Evolutionary conservation across 202 grass and related monocot genomes (phyloP), one percentile per base, ranked within the genome.

Genomic region (Saccharum hybrid): DNA sequence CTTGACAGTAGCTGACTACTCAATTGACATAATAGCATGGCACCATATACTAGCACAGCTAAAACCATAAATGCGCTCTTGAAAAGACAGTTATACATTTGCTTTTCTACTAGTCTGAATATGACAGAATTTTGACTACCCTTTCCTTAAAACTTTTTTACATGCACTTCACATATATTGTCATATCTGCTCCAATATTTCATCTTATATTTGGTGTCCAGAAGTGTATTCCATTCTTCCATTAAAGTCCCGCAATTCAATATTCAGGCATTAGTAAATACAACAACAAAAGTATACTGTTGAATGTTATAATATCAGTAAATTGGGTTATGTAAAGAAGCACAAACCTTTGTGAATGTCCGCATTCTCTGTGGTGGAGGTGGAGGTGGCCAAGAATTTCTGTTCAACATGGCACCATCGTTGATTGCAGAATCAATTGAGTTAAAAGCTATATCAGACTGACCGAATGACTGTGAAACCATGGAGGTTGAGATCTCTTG

Each of bases 391-490:
- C 91, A 96, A 52, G 97, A 91, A 85, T 77, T 98, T 81, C 81
- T 96, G 86, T 92, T 96, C 84, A 99, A 86, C 38, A 99, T 84
- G 43, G 84, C 75, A 77, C 81, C 90, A 71, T 99, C 91, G 62
- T 94, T 99, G 80, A 96, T 96, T 33, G 84, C 80, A 57, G 97
- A 99, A 92, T 99, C 93, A 18, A 96, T 99, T 57, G 97, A 94
- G 87, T 99, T 96, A 77, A 99, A 96, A 43, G 86, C 97, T 85
- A 96, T 88, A 79, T 99, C 93, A 4, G 89, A 94, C 66, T 92
- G 91, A 88, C 90, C 97, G 46, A 99, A 96, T 74, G 97, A 94
- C 72, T 99, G 97, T 36, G 93, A 99, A 90, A 99, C 91, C 90
- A 99, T 94, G 59, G 97, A 99, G 18, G 93, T 96, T 59, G 97